Percentiles rank a stretch among this genome's conserved stretches.
These are phyloP conservation scores for Komagataella mondaviorum DNA, from an alignment of 805 yeast species.

Conservation along the genomic window DNA sequence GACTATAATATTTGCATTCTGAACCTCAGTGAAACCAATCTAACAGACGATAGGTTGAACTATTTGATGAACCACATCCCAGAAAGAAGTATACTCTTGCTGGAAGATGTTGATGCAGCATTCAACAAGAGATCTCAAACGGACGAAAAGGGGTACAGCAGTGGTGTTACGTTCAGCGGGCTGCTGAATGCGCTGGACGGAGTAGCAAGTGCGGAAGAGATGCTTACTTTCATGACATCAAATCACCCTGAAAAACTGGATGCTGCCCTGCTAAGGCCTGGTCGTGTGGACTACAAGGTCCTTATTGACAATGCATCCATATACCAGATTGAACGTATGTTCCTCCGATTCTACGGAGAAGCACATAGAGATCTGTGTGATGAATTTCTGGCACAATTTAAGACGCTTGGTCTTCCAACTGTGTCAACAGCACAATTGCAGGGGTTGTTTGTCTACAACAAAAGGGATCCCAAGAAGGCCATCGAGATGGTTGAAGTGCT, in stretches of 20 bases:
- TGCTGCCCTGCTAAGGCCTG: conserved; percentile 89
- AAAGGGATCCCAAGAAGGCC: conserved; percentile 69
- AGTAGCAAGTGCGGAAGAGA: conserved; percentile 94
- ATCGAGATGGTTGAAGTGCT: conserved; percentile 41
- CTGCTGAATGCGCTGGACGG: conserved; percentile 91
- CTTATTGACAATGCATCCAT: conserved; percentile 79
- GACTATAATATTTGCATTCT: conserved; percentile 92
- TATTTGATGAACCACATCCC: conserved; percentile 96
- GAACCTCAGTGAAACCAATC: conserved; percentile 78
- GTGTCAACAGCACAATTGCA: conserved; percentile 92
- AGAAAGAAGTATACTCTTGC: conserved; percentile 65
- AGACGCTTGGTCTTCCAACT: conserved; percentile 30
- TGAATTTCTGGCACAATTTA: conserved; percentile 30
- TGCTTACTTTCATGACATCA: conserved; percentile 95
- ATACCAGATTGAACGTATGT: conserved; percentile 73
- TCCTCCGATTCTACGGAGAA: conserved; percentile 69
- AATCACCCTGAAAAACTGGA: conserved; percentile 92
- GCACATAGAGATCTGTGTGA: conserved; percentile 37
- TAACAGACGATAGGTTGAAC: conserved; percentile 89
- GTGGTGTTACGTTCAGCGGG: conserved; percentile 95
- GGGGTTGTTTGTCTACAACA: conserved; percentile 88
- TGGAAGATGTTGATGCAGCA: conserved; percentile 96
- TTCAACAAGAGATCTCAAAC: conserved; percentile 71
- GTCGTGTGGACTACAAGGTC: conserved; percentile 79
- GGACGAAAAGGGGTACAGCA: conserved; percentile 61